These are phyloP conservation scores for Mucor sp. DNA, from an alignment of 371 early-diverging fungal species.

Conservation along the genomic window DNA sequence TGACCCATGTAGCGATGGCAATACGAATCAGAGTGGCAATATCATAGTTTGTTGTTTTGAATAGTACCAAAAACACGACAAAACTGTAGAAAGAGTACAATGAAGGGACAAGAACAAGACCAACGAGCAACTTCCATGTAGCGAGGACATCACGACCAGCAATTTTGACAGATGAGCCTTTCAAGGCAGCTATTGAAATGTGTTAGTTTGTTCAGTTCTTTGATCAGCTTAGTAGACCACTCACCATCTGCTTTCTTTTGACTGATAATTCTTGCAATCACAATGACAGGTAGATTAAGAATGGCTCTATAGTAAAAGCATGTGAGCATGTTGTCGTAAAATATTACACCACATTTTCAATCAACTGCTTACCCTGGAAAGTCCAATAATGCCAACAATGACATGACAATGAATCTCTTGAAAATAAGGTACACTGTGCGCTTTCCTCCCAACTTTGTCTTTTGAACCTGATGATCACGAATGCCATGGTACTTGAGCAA, in stretches of 20 bases:
- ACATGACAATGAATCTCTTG: constrained; percentile 60
- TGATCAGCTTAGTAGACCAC: background rate
- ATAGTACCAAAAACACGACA: background rate
- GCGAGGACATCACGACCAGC: constrained; percentile 90
- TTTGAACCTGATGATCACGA: constrained; percentile 92
- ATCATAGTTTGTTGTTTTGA: constrained; percentile 16
- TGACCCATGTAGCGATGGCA: constrained; percentile 47
- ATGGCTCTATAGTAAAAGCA: background rate
- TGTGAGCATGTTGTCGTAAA: too few relatives aligned
- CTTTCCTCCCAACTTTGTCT: constrained; percentile 64
- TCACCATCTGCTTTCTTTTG: constrained; percentile 20
- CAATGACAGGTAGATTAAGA: constrained; percentile 16
- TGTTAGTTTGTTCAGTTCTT: background rate
- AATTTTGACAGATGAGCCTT: constrained; percentile 86
- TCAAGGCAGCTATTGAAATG: constrained; percentile 65
- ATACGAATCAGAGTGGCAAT: constrained; percentile 2
- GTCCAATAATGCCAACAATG: constrained; percentile 66
- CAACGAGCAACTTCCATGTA: constrained; percentile 90
- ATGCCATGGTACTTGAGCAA: constrained; percentile 85
- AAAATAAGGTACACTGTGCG: constrained; percentile 60
- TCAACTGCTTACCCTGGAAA: constrained; percentile 57
- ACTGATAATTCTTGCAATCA: constrained; percentile 16
- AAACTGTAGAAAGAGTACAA: constrained; percentile 32
- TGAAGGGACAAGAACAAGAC: constrained; percentile 70
- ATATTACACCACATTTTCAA: too few relatives aligned